phyloP scores from a whole-genome alignment of 73 alveolate species.

The Stentor coeruleus region DNA sequence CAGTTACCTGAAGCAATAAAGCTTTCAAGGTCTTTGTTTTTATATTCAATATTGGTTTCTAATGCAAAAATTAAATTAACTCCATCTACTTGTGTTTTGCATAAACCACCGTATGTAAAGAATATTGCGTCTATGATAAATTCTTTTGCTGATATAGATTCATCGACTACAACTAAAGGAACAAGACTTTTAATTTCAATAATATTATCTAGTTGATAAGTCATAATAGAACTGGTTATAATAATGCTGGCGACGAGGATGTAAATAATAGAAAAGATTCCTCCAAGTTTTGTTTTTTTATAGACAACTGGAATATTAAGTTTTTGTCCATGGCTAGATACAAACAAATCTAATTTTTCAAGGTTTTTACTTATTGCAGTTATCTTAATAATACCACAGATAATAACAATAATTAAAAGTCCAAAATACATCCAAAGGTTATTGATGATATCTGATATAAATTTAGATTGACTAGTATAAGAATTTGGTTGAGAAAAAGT shows the following conservation, averaged over 20 bases:
- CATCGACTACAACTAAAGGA: neutral
- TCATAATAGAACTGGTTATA: neutral
- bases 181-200: constrained; percentile 22
- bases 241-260: neutral
- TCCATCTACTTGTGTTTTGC: neutral
- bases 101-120: constrained; percentile 16
- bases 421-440: neutral
- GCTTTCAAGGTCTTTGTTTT: no score
- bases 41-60: no score
- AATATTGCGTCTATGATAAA: neutral
- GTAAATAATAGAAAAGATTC: neutral
- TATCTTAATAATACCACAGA: neutral
- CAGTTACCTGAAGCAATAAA: no score
- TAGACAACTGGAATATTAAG: neutral
- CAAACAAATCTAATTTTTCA: constrained; percentile 22
- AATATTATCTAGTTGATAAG: neutral
- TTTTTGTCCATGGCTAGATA: neutral
- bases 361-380: neutral
- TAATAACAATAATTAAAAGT: neutral
- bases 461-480: neutral
- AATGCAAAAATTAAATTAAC: no score
- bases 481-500: neutral
- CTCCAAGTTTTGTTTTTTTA: constrained; percentile 22
- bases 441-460: neutral
- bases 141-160: neutral